These are phyloP conservation scores for Phlebiopsis flavidoalba DNA, from an alignment of 768 basidiomycete genomes.

Conservation along the genomic window DNA sequence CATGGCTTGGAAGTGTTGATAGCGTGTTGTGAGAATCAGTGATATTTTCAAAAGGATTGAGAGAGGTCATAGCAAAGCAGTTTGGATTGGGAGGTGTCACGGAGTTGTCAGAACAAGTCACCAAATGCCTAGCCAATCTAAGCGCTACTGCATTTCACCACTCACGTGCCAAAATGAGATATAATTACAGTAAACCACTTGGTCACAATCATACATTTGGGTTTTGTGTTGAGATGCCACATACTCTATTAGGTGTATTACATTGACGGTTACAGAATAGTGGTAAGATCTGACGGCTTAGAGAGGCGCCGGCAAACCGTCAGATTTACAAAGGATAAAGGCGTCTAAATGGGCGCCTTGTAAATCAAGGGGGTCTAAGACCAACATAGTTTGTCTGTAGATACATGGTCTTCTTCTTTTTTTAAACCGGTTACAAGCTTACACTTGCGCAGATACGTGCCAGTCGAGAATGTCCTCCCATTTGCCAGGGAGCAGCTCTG, in stretches of 20 bases:
- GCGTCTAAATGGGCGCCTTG: background rate
- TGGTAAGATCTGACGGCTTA: background rate
- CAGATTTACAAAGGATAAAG: background rate
- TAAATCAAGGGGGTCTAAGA: background rate
- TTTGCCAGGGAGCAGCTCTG: conserved; percentile 83
- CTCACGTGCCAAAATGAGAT: background rate
- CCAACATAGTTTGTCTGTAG: background rate
- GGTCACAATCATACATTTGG: background rate
- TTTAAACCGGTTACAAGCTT: background rate
- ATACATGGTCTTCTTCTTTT: background rate
- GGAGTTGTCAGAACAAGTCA: no score
- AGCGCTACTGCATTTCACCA: no score
- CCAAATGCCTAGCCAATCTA: no score
- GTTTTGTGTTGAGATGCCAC: background rate
- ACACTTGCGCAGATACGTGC: conserved; percentile 53
- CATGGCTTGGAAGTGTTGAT: no score
- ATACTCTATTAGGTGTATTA: background rate
- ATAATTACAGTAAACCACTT: background rate
- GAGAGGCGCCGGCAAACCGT: background rate
- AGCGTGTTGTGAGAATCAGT: no score
- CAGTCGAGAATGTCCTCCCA: conserved; percentile 95
- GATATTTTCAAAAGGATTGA: no score
- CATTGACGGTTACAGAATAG: background rate
- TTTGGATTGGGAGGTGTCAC: no score
- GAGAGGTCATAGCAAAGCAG: no score